These are phyloP conservation scores for Phaeotremella fagi DNA, from an alignment of 768 basidiomycete species.

Conservation along the genomic window DNA sequence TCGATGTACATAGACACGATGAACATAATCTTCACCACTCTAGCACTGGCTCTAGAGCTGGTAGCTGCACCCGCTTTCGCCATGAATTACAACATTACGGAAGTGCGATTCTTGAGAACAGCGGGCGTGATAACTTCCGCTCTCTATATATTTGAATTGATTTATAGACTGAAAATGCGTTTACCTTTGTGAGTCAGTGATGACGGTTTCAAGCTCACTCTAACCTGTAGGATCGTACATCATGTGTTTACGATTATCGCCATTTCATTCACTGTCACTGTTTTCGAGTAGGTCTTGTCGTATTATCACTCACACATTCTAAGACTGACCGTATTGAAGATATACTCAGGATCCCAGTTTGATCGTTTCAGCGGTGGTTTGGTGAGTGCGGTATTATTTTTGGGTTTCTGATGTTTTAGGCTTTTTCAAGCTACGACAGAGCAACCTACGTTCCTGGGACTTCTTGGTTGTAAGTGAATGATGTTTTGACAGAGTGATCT, in stretches of 20 bases:
- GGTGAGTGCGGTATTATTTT: conserved; percentile 7
- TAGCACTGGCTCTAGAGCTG: conserved; percentile 27
- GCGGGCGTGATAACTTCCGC: conserved; percentile 17
- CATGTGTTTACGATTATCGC: conserved; percentile 33
- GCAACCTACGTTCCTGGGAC: conserved; percentile 28
- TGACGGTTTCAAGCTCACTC: neutral
- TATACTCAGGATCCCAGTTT: conserved; percentile 4
- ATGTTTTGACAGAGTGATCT: neutral
- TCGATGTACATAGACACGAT: conserved; percentile 17
- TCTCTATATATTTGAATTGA: conserved; percentile 31
- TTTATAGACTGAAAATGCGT: conserved; percentile 31
- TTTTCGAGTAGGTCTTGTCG: conserved; percentile 27
- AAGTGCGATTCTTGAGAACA: conserved; percentile 15
- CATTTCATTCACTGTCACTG: conserved; percentile 25
- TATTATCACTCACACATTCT: too few relatives aligned
- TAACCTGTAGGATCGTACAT: conserved; percentile 18
- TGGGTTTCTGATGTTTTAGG: conserved; percentile 3
- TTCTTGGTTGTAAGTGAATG: conserved; percentile 23
- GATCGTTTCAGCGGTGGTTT: conserved; percentile 22
- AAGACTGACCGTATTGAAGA: conserved; percentile 8
- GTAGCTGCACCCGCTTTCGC: conserved; percentile 18
- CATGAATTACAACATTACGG: conserved; percentile 13
- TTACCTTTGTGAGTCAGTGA: conserved; percentile 24
- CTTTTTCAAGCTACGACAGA: conserved; percentile 38
- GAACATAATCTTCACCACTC: conserved; percentile 26